Conservation (phyloP, 2,329 filamentous ascomycete species). For the Hypoxylon sp. region DNA sequence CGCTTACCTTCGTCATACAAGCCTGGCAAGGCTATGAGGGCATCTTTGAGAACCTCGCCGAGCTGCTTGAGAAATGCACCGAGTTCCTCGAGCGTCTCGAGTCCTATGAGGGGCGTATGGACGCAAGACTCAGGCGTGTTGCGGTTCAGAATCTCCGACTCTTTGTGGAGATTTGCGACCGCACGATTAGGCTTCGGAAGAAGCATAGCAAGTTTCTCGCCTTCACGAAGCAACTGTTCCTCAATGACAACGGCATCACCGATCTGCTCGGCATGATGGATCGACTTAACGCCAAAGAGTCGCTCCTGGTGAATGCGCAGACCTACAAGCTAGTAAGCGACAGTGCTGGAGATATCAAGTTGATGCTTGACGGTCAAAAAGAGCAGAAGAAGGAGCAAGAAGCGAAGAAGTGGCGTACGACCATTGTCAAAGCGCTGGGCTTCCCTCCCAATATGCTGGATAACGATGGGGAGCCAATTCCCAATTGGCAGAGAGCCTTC, state of each 20-base stretch:
- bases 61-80: slow-evolving; percentile 54
- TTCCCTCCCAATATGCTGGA: slow-evolving; percentile 51
- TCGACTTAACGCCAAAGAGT: slow-evolving; percentile 54
- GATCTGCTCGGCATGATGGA: slow-evolving; percentile 55
- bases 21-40: slow-evolving; percentile 57
- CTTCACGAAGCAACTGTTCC: slow-evolving; percentile 56
- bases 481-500: slow-evolving; percentile 52
- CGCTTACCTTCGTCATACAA: slow-evolving; percentile 57
- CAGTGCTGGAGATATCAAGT: slow-evolving; percentile 52
- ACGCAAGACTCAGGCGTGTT: slow-evolving; percentile 52
- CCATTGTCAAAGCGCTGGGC: slow-evolving; percentile 51
- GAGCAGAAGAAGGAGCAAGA: slow-evolving; percentile 54
- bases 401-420: slow-evolving; percentile 52
- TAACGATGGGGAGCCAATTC: slow-evolving; percentile 51
- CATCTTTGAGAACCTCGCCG: slow-evolving; percentile 55
- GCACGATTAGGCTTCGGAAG: slow-evolving; percentile 51
- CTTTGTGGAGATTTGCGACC: slow-evolving; percentile 57
- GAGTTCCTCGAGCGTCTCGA: slow-evolving; percentile 56
- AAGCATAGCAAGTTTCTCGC: slow-evolving; percentile 52
- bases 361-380: slow-evolving; percentile 52
- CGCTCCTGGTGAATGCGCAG: slow-evolving; percentile 54
- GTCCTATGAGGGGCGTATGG: slow-evolving; percentile 55
- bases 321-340: slow-evolving; percentile 55
- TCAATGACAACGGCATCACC: slow-evolving; percentile 56
- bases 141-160: slow-evolving; percentile 56